These are phyloP conservation scores for Ustilago curta DNA, from an alignment of 1,284 basidiomycete genomes.

Conservation along the genomic window DNA sequence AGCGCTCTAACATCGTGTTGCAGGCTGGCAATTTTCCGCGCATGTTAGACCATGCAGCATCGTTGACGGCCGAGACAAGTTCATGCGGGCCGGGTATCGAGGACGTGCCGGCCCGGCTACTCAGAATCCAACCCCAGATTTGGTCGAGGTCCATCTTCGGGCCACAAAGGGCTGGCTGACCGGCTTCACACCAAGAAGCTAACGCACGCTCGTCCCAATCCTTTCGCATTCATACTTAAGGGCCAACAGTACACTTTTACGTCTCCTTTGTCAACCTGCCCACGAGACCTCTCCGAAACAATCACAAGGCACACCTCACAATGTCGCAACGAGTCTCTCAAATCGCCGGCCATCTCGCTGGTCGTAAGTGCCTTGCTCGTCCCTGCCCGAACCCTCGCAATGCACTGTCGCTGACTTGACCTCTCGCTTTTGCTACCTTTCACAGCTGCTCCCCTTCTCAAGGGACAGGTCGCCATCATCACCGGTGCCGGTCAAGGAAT, in stretches of 20 bases:
- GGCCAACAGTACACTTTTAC: too few relatives aligned
- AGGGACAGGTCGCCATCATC: conserved; percentile 84
- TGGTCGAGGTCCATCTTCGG: not conserved
- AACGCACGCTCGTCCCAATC: too few relatives aligned
- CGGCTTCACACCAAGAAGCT: conserved; percentile 13
- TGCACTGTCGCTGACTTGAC: not conserved
- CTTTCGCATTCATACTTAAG: not conserved
- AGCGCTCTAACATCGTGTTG: conserved; percentile 2
- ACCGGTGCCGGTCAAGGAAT: conserved; percentile 74
- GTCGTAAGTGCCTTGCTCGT: conserved; percentile 34
- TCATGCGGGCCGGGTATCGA: conserved; percentile 20
- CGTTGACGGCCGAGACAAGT: conserved; percentile 22
- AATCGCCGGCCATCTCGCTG: conserved; percentile 50
- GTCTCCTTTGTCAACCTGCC: not conserved
- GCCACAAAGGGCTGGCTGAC: conserved; percentile 12
- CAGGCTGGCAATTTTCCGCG: not conserved
- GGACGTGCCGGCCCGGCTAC: conserved; percentile 19
- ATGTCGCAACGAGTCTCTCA: conserved; percentile 53
- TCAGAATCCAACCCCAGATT: conserved; percentile 10
- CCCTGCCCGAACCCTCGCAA: too few relatives aligned
- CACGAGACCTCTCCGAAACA: too few relatives aligned
- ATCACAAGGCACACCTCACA: not conserved
- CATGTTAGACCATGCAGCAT: not conserved
- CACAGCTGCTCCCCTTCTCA: conserved; percentile 61
- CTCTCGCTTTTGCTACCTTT: not conserved